Evolutionary conservation across 78 protist genomes (phyloP).

Genomic region (Monocercomonoides exilis): DNA sequence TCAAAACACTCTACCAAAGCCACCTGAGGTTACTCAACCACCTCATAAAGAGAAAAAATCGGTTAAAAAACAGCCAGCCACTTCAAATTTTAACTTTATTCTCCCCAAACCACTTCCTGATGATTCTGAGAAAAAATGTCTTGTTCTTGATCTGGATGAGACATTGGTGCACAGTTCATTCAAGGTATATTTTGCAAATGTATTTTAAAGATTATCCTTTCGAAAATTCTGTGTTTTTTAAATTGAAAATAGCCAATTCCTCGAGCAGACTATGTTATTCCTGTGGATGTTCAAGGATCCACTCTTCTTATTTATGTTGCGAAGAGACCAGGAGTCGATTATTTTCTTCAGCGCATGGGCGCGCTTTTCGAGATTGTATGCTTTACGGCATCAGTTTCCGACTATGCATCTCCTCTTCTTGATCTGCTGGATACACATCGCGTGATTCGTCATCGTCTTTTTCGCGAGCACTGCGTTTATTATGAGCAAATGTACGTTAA

Average conservation of each 20-base stretch:
- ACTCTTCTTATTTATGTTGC: slow-evolving; percentile 27
- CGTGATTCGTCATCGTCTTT: slow-evolving; percentile 50
- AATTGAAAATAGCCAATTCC: background rate
- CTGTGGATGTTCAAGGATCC: slow-evolving; percentile 25
- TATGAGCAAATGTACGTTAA: background rate
- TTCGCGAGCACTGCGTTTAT: slow-evolving; percentile 58
- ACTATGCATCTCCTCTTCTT: slow-evolving; percentile 83
- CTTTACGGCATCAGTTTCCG: slow-evolving; percentile 63
- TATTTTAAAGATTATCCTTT: no score
- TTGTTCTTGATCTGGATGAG: slow-evolving; percentile 82
- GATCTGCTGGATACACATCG: slow-evolving; percentile 56
- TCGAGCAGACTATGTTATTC: slow-evolving; percentile 16
- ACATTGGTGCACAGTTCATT: slow-evolving; percentile 77
- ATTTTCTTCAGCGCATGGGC: slow-evolving; percentile 46
- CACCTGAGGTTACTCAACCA: no score
- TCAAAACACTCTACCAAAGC: no score
- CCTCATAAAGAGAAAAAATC: no score
- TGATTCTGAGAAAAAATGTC: background rate
- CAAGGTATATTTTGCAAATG: slow-evolving; percentile 19
- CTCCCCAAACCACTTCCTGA: background rate
- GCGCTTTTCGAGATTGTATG: slow-evolving; percentile 67
- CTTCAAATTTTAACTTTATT: no score
- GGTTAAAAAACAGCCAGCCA: no score
- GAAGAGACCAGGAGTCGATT: slow-evolving; percentile 76
- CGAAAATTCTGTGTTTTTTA: background rate